Evolutionary conservation across 805 yeast genomes (phyloP).

Genomic region (Candida ovalis): DNA sequence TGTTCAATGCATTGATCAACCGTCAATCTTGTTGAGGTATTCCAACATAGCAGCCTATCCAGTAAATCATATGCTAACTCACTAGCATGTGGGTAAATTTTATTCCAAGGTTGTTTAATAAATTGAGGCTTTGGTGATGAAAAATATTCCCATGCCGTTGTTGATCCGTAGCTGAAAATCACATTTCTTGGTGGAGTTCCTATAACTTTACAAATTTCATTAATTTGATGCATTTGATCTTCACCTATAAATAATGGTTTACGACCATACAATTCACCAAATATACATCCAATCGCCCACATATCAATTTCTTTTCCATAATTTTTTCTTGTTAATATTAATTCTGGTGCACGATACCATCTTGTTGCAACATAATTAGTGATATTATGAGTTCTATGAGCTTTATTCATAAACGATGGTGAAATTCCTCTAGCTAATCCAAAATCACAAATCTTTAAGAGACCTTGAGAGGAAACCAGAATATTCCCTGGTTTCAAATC

Average conservation of each 20-base stretch:
- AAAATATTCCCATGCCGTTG: conserved; percentile 44
- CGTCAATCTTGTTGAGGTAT: conserved; percentile 46
- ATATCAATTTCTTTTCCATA: conserved; percentile 76
- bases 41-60: conserved; percentile 60
- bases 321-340: conserved; percentile 54
- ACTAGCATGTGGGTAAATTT: conserved; percentile 62
- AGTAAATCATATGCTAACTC: conserved; percentile 49
- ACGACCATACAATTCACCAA: conserved; percentile 80
- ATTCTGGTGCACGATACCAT: conserved; percentile 95
- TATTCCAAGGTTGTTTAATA: conserved; percentile 43
- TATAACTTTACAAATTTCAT: conserved; percentile 60
- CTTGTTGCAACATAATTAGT: conserved; percentile 91
- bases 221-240: conserved; percentile 66
- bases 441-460: conserved; percentile 85
- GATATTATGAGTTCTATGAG: conserved; percentile 42
- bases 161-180: conserved; percentile 40
- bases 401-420: conserved; percentile 26
- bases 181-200: conserved; percentile 64
- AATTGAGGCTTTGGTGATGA: conserved; percentile 41
- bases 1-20: conserved; percentile 59
- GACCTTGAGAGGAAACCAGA: conserved; percentile 69
- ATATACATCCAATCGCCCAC: conserved; percentile 93
- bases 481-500: conserved; percentile 92
- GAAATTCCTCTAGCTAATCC: conserved; percentile 82
- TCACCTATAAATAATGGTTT: conserved; percentile 77